A percentile compares a stretch with the other conserved stretches of the same genome.
These are phyloP conservation scores for Kodamaea sp. DNA, from an alignment of 1,139 yeast genomes.

Conservation along the genomic window DNA sequence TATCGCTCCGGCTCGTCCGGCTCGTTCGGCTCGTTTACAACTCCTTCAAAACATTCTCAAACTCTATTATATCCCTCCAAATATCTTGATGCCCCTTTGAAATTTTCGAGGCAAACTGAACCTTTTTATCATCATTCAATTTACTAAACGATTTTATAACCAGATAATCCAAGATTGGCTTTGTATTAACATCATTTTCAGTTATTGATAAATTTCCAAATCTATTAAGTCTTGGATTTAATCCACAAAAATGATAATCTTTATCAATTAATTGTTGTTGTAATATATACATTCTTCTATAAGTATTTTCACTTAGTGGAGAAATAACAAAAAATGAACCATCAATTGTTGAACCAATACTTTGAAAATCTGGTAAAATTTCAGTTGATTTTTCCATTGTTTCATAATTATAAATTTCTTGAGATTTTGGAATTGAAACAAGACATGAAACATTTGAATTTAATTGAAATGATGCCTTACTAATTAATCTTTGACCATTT, in stretches of 20 bases:
- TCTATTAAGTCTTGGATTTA: constrained; percentile 75
- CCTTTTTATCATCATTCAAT: constrained; percentile 56
- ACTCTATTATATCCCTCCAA: constrained; percentile 64
- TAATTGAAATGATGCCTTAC: constrained; percentile 66
- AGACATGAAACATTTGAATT: constrained; percentile 62
- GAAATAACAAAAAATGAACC: constrained; percentile 75
- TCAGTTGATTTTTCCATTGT: constrained; percentile 13
- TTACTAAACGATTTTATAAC: constrained; percentile 51
- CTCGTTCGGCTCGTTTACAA: too few relatives aligned
- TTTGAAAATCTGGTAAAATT: constrained; percentile 41
- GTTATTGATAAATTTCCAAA: constrained; percentile 45
- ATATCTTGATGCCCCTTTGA: constrained; percentile 51
- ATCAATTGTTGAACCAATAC: constrained; percentile 69
- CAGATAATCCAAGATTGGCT: constrained; percentile 61
- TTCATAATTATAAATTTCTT: constrained; percentile 22
- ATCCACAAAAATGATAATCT: constrained; percentile 68
- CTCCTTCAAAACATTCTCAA: constrained; percentile 36
- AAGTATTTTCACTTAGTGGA: constrained; percentile 71
- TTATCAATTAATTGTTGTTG: constrained; percentile 86
- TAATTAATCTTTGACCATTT: constrained; percentile 73
- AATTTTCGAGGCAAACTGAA: constrained; percentile 50
- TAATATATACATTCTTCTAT: constrained; percentile 76
- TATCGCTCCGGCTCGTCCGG: too few relatives aligned
- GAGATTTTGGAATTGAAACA: constrained; percentile 48
- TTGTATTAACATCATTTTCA: constrained; percentile 36